phyloP scores from a whole-genome alignment of 257 asterid genomes.

The Eustoma russellianum region DNA sequence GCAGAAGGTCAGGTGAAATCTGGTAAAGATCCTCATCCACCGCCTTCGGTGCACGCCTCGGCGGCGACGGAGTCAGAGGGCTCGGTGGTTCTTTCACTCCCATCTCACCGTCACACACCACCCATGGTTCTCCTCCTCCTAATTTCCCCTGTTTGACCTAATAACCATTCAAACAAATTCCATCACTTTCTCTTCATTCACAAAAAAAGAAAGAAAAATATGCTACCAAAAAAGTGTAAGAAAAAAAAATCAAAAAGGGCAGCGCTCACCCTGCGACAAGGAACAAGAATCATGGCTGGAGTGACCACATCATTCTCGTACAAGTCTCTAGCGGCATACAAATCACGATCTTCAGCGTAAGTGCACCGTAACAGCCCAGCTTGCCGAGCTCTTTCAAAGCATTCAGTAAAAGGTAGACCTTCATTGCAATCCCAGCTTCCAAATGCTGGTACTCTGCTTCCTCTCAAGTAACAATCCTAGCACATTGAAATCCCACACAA shows the following conservation, averaged over 20 bases:
- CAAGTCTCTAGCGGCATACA: conserved; percentile 75
- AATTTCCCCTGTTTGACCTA: conserved; percentile 36
- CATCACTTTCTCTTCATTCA: no score
- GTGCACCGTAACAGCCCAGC: conserved; percentile 42
- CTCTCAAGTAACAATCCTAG: conserved; percentile 35
- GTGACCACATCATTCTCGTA: conserved; percentile 51
- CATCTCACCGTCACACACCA: conserved; percentile 35
- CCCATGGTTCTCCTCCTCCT: conserved; percentile 29
- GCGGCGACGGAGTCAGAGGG: conserved; percentile 27
- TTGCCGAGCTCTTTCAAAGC: conserved; percentile 63
- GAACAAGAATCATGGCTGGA: conserved; percentile 75
- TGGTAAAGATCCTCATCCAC: conserved; percentile 79
- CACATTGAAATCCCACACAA: no score
- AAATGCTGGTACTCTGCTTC: conserved; percentile 69
- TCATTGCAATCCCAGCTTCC: conserved; percentile 80
- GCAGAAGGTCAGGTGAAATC: conserved; percentile 66
- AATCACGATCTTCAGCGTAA: conserved; percentile 49
- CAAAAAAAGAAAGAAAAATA: accelerated
- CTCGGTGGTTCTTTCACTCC: conserved; percentile 30
- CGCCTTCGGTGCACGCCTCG: conserved; percentile 36
- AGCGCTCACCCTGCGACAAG: conserved; percentile 48
- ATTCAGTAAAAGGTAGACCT: conserved; percentile 51
- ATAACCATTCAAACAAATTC: not conserved
- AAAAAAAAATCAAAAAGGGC: no score
- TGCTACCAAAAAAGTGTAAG: no score